Conservation (phyloP, 352 stramenopile species). For the Pythium chondricola region DNA sequence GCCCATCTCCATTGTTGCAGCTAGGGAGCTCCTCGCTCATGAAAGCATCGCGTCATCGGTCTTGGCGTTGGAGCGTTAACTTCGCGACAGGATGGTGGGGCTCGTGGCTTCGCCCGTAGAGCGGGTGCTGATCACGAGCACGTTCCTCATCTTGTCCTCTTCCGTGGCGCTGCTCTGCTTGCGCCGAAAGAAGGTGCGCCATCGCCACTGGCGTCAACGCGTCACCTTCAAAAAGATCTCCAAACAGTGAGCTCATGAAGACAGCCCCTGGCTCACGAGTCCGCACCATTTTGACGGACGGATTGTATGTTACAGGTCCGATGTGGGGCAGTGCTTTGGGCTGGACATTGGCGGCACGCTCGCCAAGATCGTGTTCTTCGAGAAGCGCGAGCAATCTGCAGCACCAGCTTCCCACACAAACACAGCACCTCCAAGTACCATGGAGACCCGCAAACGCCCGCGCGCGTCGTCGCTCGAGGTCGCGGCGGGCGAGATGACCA, state of each 20-base stretch:
- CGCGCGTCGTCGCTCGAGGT: conserved; percentile 75
- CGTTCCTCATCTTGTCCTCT: conserved; percentile 73
- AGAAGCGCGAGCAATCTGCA: conserved; percentile 43
- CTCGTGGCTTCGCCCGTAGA: conserved; percentile 13
- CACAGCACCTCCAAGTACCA: neutral
- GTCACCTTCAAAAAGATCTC: conserved; percentile 85
- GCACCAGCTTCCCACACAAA: neutral
- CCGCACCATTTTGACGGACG: neutral
- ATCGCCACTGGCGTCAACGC: conserved; percentile 62
- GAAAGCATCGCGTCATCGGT: too few relatives aligned
- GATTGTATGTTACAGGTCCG: conserved; percentile 37
- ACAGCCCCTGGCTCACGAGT: too few relatives aligned
- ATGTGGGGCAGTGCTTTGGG: conserved; percentile 79
- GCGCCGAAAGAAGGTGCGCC: conserved; percentile 56
- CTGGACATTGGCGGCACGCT: conserved; percentile 89
- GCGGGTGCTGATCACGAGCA: conserved; percentile 37
- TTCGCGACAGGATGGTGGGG: conserved; percentile 1
- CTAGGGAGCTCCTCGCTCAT: too few relatives aligned
- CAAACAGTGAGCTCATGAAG: conserved; percentile 64
- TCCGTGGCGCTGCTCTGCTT: conserved; percentile 58
- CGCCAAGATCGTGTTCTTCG: conserved; percentile 95
- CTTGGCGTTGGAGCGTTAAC: too few relatives aligned
- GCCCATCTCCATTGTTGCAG: too few relatives aligned
- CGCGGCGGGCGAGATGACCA: conserved; percentile 75
- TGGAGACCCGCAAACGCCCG: conserved; percentile 44